Percentiles rank a stretch among this genome's conserved stretches.
These are phyloP conservation scores for Cardamine resedifolia DNA, from an alignment of 345 rosid genomes.

Conservation along the genomic window DNA sequence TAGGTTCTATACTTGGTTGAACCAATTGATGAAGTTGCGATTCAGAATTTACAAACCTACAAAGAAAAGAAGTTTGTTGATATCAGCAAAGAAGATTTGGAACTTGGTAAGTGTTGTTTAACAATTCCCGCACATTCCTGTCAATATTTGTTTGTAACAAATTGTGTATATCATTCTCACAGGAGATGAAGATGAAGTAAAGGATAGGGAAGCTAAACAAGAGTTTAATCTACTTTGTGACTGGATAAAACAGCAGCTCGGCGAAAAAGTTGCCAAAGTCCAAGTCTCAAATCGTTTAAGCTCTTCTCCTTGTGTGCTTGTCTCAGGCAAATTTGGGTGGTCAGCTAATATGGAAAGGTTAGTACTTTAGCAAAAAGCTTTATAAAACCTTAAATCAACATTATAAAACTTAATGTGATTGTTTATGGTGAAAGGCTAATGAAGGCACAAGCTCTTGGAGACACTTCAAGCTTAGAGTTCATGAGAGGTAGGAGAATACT, in stretches of 20 bases:
- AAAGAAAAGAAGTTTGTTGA: constrained; percentile 98
- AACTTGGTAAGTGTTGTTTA: constrained; percentile 60
- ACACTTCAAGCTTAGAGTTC: constrained; percentile 93
- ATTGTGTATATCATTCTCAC: neutral
- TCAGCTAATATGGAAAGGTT: constrained; percentile 99
- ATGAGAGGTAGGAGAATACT: constrained; percentile 96
- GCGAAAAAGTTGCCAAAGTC: constrained; percentile 93
- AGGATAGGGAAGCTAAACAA: constrained; percentile 81
- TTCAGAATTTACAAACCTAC: constrained; percentile 93
- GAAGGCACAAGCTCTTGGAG: constrained; percentile 99
- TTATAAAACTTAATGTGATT: neutral
- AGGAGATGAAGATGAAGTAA: constrained; percentile 97
- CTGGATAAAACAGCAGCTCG: constrained; percentile 97
- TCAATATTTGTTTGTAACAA: constrained; percentile 4
- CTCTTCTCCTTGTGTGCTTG: constrained; percentile 97
- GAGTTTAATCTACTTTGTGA: constrained; percentile 84
- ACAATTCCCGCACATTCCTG: neutral
- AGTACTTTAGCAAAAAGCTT: constrained; percentile 22
- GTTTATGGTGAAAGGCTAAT: constrained; percentile 61
- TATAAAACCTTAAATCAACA: neutral
- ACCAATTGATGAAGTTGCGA: constrained; percentile 97
- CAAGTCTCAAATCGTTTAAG: constrained; percentile 91
- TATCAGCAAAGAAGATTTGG: constrained; percentile 98
- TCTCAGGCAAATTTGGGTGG: constrained; percentile 98
- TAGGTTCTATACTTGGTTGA: constrained; percentile 91